Evolutionary conservation across 352 stramenopile genomes (phyloP).

Genomic region (Phytophthora ramorum): DNA sequence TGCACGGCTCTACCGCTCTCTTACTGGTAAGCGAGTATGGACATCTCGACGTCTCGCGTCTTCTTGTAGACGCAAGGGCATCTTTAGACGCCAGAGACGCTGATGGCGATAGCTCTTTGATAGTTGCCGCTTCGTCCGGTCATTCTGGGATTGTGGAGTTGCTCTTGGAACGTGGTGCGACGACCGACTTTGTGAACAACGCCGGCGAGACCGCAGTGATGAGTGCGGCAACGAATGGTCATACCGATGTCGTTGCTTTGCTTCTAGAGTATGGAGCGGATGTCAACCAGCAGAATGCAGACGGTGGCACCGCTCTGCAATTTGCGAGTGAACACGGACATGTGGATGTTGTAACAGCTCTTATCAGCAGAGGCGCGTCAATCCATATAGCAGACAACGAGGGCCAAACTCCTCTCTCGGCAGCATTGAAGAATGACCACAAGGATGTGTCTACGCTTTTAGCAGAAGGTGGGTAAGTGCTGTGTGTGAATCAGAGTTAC

Average conservation of each 20-base stretch:
- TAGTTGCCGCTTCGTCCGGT: neutral
- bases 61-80: neutral
- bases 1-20: neutral
- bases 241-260: neutral
- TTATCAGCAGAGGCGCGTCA: neutral
- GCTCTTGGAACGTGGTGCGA: constrained; percentile 1
- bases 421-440: neutral
- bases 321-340: neutral
- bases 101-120: neutral
- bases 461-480: no score
- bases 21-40: neutral
- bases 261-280: constrained; percentile 3
- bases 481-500: no score
- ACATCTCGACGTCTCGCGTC: neutral
- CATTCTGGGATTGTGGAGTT: neutral
- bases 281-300: neutral
- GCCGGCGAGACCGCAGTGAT: constrained; percentile 6
- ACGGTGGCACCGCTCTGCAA: constrained; percentile 1
- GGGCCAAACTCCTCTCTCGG: neutral
- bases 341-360: neutral
- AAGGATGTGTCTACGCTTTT: neutral
- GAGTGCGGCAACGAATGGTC: neutral
- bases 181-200: neutral
- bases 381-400: neutral
- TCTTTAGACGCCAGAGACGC: neutral